These are phyloP conservation scores for Dendrobium nobile DNA, from an alignment of 106 monocot species.

Conservation along the genomic window DNA sequence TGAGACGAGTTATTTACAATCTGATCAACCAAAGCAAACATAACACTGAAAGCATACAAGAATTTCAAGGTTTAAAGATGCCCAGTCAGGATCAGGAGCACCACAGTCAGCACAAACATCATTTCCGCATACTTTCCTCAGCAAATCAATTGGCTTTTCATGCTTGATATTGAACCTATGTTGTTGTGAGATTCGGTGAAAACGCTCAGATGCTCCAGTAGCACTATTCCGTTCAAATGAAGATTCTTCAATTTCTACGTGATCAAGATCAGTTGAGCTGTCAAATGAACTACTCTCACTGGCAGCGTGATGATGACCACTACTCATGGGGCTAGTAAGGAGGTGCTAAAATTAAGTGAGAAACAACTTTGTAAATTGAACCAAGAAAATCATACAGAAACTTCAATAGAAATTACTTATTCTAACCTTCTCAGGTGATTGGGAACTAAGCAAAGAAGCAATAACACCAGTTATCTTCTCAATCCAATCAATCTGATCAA, in stretches of 20 bases:
- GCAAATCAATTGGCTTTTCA: constrained; percentile 74
- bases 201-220: constrained; percentile 47
- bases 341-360: constrained; percentile 40
- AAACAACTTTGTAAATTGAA: background rate
- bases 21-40: no score
- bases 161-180: constrained; percentile 43
- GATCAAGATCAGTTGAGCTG: constrained; percentile 77
- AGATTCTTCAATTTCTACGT: constrained; percentile 42
- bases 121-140: constrained; percentile 82
- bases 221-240: constrained; percentile 36
- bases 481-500: constrained; percentile 99
- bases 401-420: background rate
- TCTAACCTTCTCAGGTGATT: constrained; percentile 86
- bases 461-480: constrained; percentile 99
- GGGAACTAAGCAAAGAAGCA: constrained; percentile 89
- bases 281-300: constrained; percentile 73
- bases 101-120: constrained; percentile 91
- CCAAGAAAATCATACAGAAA: background rate
- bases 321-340: constrained; percentile 49
- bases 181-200: constrained; percentile 43
- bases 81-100: constrained; percentile 90
- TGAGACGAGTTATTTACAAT: no score
- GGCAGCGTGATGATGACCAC: constrained; percentile 26
- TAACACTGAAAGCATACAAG: no score
- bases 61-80: constrained; percentile 95